These are phyloP conservation scores for Glarea lozoyensis DNA, from an alignment of 495 filamentous ascomycete genomes.

Conservation along the genomic window DNA sequence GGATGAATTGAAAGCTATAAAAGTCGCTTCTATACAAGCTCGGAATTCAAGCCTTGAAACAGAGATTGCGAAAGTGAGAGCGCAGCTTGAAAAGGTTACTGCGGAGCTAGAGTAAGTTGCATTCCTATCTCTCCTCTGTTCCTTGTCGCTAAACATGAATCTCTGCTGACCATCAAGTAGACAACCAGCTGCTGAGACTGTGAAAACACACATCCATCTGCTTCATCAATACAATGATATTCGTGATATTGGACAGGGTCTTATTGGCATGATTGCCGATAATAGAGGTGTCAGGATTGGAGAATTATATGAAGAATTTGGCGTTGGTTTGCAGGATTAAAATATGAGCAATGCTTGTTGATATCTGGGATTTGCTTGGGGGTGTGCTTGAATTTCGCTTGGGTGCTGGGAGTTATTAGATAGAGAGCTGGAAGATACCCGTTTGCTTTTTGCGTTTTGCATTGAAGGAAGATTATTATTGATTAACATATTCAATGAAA, in stretches of 20 bases:
- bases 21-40: slow-evolving; percentile 18
- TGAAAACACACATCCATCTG: slow-evolving; percentile 56
- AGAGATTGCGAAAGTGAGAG: slow-evolving; percentile 14
- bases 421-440: not conserved
- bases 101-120: no score
- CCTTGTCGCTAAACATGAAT: no score
- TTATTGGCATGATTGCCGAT: slow-evolving; percentile 70
- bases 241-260: slow-evolving; percentile 60
- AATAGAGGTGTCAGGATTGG: slow-evolving; percentile 50
- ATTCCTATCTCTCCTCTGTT: no score
- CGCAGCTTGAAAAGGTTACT: slow-evolving; percentile 12
- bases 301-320: slow-evolving; percentile 53
- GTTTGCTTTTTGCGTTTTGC: no score
- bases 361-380: not conserved
- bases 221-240: slow-evolving; percentile 76
- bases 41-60: slow-evolving; percentile 15
- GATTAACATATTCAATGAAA: no score
- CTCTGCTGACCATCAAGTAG: no score
- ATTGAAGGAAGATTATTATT: no score
- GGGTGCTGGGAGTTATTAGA: not conserved
- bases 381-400: not conserved
- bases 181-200: slow-evolving; percentile 24
- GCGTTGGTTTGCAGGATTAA: slow-evolving; percentile 20
- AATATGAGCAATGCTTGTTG: not conserved
- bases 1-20: slow-evolving; percentile 18